Evolutionary conservation across 345 rosid species (phyloP).

Genomic region (Physaria fendleri): DNA sequence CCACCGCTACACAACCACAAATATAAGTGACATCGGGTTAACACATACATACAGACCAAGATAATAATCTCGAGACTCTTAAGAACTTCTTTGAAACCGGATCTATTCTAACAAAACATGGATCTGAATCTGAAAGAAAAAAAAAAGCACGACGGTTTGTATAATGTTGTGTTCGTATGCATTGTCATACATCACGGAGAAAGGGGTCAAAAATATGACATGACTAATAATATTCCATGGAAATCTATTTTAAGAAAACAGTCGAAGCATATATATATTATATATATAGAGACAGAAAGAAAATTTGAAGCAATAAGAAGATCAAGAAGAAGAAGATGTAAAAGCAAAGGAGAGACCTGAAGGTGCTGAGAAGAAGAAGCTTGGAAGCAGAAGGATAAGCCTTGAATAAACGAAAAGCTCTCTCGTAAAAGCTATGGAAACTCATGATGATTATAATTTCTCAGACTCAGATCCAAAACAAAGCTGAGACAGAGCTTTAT

Average conservation of each 20-base stretch:
- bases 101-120: neutral
- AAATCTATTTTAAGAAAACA: neutral
- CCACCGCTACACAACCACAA: slow-evolving; percentile 41
- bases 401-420: slow-evolving; percentile 34
- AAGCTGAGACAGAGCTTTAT: slow-evolving; percentile 10
- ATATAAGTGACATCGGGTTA: neutral
- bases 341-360: slow-evolving; percentile 35
- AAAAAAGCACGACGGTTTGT: neutral
- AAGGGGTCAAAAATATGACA: neutral
- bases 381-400: slow-evolving; percentile 43
- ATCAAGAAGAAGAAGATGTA: neutral
- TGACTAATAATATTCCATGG: neutral
- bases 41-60: neutral
- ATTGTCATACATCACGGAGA: neutral
- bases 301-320: neutral
- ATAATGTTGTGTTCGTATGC: neutral
- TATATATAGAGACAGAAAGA: too few relatives aligned
- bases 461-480: neutral
- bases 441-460: slow-evolving; percentile 22
- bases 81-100: neutral
- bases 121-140: slow-evolving; percentile 5
- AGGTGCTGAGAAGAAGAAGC: slow-evolving; percentile 43
- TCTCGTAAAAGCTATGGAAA: slow-evolving; percentile 34
- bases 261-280: neutral
- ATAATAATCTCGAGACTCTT: neutral